These are phyloP conservation scores for Wickerhamomyces ciferrii DNA, from an alignment of 805 yeast genomes.

Conservation along the genomic window DNA sequence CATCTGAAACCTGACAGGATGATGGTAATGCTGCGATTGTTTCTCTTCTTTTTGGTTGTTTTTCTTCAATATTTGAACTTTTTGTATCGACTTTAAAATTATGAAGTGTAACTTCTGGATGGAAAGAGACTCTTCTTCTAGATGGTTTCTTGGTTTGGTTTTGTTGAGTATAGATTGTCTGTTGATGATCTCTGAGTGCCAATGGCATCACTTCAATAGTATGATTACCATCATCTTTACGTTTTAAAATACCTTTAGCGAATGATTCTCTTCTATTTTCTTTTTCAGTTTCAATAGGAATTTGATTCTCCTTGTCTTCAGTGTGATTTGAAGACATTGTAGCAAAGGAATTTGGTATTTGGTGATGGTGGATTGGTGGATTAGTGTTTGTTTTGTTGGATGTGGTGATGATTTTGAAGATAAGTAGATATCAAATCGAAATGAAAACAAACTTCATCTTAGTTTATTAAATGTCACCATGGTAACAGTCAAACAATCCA, in stretches of 20 bases:
- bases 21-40: conserved; percentile 20
- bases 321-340: neutral
- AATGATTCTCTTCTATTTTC: conserved; percentile 19
- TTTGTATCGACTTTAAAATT: conserved; percentile 18
- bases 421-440: neutral
- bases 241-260: conserved; percentile 18
- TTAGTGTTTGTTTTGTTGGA: too few species aligned
- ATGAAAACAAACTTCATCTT: neutral
- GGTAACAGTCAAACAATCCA: neutral
- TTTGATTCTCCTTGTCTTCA: neutral
- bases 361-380: too few species aligned
- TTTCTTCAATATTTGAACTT: conserved; percentile 7
- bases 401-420: too few species aligned
- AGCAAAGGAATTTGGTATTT: too few species aligned
- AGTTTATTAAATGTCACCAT: neutral
- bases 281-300: neutral
- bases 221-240: conserved; percentile 7
- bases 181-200: conserved; percentile 11
- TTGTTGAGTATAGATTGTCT: neutral
- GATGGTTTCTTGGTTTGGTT: conserved; percentile 11
- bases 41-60: conserved; percentile 21
- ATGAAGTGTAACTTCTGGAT: conserved; percentile 25
- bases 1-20: conserved; percentile 1
- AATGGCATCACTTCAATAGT: conserved; percentile 13
- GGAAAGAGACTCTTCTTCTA: conserved; percentile 23